These are phyloP conservation scores for Thraustotheca clavata DNA, from an alignment of 352 stramenopile species.

Conservation along the genomic window DNA sequence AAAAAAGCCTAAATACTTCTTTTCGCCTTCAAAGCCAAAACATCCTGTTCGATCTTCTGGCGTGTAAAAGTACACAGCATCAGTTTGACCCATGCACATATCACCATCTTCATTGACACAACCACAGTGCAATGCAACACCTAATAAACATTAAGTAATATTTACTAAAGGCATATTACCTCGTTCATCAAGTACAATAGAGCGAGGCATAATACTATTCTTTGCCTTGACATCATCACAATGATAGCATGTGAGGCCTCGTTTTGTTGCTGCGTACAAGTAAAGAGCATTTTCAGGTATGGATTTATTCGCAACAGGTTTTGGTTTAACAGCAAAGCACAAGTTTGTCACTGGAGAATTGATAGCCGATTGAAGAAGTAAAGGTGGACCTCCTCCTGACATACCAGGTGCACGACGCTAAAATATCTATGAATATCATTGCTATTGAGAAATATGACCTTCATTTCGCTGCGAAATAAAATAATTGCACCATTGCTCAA, in stretches of 20 bases:
- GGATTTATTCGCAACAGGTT: slow-evolving; percentile 26
- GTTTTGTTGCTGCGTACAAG: slow-evolving; percentile 68
- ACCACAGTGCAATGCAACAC: slow-evolving; percentile 66
- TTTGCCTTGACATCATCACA: slow-evolving; percentile 46
- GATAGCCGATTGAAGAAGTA: slow-evolving; percentile 66
- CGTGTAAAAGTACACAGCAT: slow-evolving; percentile 86
- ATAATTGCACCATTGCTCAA: slow-evolving; percentile 81
- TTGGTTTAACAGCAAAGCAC: slow-evolving; percentile 68
- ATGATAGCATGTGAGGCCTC: slow-evolving; percentile 77
- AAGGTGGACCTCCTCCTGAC: slow-evolving; percentile 39
- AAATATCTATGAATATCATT: not conserved
- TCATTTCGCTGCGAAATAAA: slow-evolving; percentile 69
- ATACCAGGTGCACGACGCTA: slow-evolving; percentile 36
- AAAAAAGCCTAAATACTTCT: slow-evolving; percentile 81
- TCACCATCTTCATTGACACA: slow-evolving; percentile 81
- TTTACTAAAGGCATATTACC: slow-evolving; percentile 17
- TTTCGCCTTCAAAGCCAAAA: slow-evolving; percentile 83
- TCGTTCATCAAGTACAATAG: slow-evolving; percentile 69
- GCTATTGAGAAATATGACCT: not conserved
- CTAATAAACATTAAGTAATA: not conserved
- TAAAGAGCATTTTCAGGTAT: slow-evolving; percentile 37
- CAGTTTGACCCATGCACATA: slow-evolving; percentile 71
- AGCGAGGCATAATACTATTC: slow-evolving; percentile 31
- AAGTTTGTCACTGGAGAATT: slow-evolving; percentile 73
- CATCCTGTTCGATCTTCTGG: slow-evolving; percentile 81